Percentiles rank a stretch among this genome's conserved stretches.
phyloP scores from a whole-genome alignment of 306 rosid species.

The Fagus crenata region DNA sequence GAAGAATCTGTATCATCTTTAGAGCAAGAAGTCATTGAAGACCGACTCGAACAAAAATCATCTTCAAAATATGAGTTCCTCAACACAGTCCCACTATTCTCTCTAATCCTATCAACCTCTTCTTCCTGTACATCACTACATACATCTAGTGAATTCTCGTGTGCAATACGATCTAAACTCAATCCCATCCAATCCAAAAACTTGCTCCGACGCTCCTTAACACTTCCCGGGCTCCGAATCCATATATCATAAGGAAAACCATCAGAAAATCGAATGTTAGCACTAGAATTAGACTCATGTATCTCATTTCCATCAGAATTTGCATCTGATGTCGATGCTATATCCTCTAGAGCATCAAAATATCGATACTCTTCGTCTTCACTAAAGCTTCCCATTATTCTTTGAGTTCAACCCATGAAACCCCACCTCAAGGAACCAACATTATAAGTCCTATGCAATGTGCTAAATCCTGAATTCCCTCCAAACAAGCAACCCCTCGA shows the following conservation, averaged over 20 bases:
- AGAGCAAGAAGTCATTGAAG: conserved; percentile 50
- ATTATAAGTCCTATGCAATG: conserved; percentile 51
- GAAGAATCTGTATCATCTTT: conserved; percentile 32
- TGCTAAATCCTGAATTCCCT: conserved; percentile 47
- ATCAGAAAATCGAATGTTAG: conserved; percentile 23
- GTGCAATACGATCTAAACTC: conserved; percentile 35
- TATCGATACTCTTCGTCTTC: conserved; percentile 65
- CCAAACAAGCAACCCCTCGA: conserved; percentile 49
- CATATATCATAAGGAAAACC: conserved; percentile 58
- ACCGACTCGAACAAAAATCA: conserved; percentile 56
- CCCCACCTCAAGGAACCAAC: conserved; percentile 57
- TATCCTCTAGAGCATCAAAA: conserved; percentile 86
- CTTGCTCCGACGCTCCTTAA: conserved; percentile 63
- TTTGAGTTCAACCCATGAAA: conserved; percentile 81
- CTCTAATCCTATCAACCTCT: conserved; percentile 41
- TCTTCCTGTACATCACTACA: conserved; percentile 35
- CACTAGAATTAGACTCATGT: conserved; percentile 32
- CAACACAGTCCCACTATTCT: conserved; percentile 43
- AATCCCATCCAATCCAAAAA: conserved; percentile 66
- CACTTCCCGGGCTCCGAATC: conserved; percentile 66
- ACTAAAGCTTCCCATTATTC: conserved; percentile 72
- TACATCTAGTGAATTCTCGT: conserved; percentile 31
- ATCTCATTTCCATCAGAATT: conserved; percentile 36
- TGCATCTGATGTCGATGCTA: conserved; percentile 54
- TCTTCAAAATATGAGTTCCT: conserved; percentile 43